phyloP scores from a whole-genome alignment of 2,329 filamentous ascomycete genomes.

The Clonostachys rhizophaga region DNA sequence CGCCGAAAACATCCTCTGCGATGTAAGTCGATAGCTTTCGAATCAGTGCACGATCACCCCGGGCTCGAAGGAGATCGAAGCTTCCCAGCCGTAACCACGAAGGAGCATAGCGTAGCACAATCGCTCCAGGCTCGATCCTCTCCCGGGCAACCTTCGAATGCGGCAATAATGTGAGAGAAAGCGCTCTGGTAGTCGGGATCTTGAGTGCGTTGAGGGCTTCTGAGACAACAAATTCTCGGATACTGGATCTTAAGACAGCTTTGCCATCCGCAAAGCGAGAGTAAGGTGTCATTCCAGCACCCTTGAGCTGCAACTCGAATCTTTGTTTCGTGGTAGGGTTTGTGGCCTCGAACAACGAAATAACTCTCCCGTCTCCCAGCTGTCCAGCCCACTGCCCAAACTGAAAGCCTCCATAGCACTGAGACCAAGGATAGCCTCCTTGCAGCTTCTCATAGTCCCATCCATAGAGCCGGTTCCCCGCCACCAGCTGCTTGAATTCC shows the following conservation, averaged over 20 bases:
- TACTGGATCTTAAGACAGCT: conserved; percentile 86
- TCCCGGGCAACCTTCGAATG: conserved; percentile 72
- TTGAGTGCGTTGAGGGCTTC: conserved; percentile 81
- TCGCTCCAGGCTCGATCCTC: conserved; percentile 80
- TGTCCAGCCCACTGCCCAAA: conserved; percentile 93
- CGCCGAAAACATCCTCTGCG: conserved; percentile 80
- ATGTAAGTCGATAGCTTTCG: conserved; percentile 75
- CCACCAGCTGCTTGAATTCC: conserved; percentile 72
- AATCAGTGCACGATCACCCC: conserved; percentile 73
- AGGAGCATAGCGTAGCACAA: conserved; percentile 87
- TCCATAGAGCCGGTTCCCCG: conserved; percentile 79
- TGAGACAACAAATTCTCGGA: conserved; percentile 89
- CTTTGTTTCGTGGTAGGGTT: conserved; percentile 66
- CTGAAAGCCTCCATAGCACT: conserved; percentile 87
- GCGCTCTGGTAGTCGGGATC: conserved; percentile 81
- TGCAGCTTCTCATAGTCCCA: conserved; percentile 62
- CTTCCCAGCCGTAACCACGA: conserved; percentile 92
- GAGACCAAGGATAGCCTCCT: conserved; percentile 92
- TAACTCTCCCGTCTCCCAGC: conserved; percentile 89
- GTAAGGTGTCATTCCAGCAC: conserved; percentile 89
- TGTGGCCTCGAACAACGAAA: conserved; percentile 86
- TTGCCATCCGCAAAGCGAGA: conserved; percentile 95
- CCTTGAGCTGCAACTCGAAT: conserved; percentile 93
- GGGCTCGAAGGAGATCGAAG: conserved; percentile 83
- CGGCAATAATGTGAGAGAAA: conserved; percentile 76